Percentiles rank a stretch among this genome's conserved stretches.
These are phyloP conservation scores for Grigorovia humatica DNA, from an alignment of 805 yeast species.

Conservation along the genomic window DNA sequence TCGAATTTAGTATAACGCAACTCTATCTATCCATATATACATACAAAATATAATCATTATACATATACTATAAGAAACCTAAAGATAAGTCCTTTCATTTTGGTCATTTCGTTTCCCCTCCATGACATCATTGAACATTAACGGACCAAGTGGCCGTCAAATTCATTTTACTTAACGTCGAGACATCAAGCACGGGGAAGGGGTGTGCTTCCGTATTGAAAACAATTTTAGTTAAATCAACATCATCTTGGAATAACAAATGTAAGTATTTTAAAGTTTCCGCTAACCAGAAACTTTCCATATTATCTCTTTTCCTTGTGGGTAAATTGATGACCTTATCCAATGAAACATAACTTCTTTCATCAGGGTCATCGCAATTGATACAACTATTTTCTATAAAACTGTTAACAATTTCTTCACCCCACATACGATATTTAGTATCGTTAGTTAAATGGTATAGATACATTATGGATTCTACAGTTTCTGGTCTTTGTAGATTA, in stretches of 20 bases:
- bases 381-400: constrained; percentile 53
- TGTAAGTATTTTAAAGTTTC: constrained; percentile 85
- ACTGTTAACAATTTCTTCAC: constrained; percentile 70
- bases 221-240: constrained; percentile 60
- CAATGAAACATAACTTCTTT: constrained; percentile 48
- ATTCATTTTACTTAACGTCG: constrained; percentile 7
- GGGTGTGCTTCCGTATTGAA: constrained; percentile 94
- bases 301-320: constrained; percentile 52
- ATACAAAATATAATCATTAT: no score
- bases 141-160: constrained; percentile 24
- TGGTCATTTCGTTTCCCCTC: no score
- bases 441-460: constrained; percentile 74
- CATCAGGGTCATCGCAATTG: constrained; percentile 27
- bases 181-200: constrained; percentile 49
- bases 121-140: constrained; percentile 2
- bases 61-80: no score
- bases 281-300: constrained; percentile 91
- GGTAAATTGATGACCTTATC: constrained; percentile 51
- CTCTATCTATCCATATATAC: neutral
- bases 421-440: constrained; percentile 77
- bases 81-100: no score
- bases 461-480: constrained; percentile 79
- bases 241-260: constrained; percentile 61
- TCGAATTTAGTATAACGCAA: neutral
- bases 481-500: constrained; percentile 86